Evolutionary conservation across 2,329 filamentous ascomycete genomes (phyloP).

Genomic region (Alternaria solani): DNA sequence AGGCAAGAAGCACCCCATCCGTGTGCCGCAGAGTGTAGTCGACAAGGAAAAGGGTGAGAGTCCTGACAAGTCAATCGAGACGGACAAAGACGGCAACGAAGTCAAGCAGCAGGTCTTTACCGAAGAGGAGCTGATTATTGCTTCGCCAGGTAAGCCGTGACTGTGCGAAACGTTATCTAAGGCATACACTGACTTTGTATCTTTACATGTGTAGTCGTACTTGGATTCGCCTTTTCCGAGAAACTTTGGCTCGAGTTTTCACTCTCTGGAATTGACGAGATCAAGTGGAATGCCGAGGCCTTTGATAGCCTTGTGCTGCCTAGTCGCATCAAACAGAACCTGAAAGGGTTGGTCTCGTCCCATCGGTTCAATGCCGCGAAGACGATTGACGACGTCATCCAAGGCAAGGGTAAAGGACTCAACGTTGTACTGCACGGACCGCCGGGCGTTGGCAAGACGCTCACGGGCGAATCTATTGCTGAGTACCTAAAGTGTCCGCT

Average conservation of each 20-base stretch:
- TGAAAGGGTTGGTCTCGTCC: slow-evolving; percentile 82
- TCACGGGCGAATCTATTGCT: slow-evolving; percentile 86
- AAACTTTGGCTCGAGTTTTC: slow-evolving; percentile 91
- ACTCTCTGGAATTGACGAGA: slow-evolving; percentile 79
- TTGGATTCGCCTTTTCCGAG: slow-evolving; percentile 87
- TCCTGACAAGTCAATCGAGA: slow-evolving; percentile 51
- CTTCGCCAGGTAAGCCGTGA: slow-evolving; percentile 64
- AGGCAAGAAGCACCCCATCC: slow-evolving; percentile 60
- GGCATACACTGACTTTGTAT: no score
- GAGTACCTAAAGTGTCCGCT: slow-evolving; percentile 82
- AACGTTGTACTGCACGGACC: slow-evolving; percentile 79
- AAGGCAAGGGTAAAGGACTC: slow-evolving; percentile 84
- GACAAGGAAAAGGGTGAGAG: slow-evolving; percentile 59
- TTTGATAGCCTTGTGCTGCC: slow-evolving; percentile 83
- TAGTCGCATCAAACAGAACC: slow-evolving; percentile 67
- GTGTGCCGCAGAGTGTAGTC: slow-evolving; percentile 56
- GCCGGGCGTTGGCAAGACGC: slow-evolving; percentile 86
- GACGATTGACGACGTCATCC: slow-evolving; percentile 76
- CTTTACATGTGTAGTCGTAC: slow-evolving; percentile 62
- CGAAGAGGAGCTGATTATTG: slow-evolving; percentile 84
- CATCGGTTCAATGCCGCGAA: slow-evolving; percentile 83
- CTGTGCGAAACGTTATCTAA: no score
- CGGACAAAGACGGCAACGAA: slow-evolving; percentile 49
- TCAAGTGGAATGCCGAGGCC: slow-evolving; percentile 83
- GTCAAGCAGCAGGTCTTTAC: slow-evolving; percentile 66